phyloP scores from a whole-genome alignment of 805 yeast genomes.

The Aciculoconidium aculeatum region DNA sequence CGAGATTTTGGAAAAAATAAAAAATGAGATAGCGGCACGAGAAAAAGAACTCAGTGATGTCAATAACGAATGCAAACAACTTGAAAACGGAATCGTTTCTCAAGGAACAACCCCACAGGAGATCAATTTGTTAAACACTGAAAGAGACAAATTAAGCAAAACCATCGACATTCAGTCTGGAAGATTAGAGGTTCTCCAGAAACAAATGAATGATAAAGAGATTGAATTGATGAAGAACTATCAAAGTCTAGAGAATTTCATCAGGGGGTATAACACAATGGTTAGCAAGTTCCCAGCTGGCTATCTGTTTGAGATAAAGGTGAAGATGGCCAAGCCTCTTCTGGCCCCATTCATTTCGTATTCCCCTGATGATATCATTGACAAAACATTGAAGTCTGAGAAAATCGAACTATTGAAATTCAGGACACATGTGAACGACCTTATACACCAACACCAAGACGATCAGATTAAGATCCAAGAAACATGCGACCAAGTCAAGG shows the following conservation, averaged over 20 bases:
- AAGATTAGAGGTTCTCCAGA: conserved; percentile 42
- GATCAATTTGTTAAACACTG: conserved; percentile 57
- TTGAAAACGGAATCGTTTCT: conserved; percentile 36
- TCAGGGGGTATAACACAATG: conserved; percentile 52
- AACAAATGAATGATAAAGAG: conserved; percentile 45
- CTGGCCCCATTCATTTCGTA: conserved; percentile 10
- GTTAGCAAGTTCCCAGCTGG: conserved; percentile 44
- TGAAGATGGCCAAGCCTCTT: conserved; percentile 14
- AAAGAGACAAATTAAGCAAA: conserved; percentile 53
- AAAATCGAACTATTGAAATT: conserved; percentile 29
- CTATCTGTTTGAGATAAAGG: conserved; percentile 35
- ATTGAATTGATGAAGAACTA: conserved; percentile 43
- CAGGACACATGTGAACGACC: conserved; percentile 31
- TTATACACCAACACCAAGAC: conserved; percentile 49
- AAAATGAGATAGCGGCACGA: conserved; percentile 45
- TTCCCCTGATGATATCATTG: conserved; percentile 33
- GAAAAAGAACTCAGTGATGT: conserved; percentile 36
- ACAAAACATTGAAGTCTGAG: conserved; percentile 42
- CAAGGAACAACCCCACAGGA: conserved; percentile 59
- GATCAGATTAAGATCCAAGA: conserved; percentile 54
- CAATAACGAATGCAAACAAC: conserved; percentile 34
- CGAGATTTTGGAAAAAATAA: conserved; percentile 48
- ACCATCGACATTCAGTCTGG: conserved; percentile 41
- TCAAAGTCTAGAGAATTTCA: conserved; percentile 45
- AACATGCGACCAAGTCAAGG: conserved; percentile 49